Evolutionary conservation across 139 green algal genomes (phyloP).

Genomic region (Trebouxia sp.): DNA sequence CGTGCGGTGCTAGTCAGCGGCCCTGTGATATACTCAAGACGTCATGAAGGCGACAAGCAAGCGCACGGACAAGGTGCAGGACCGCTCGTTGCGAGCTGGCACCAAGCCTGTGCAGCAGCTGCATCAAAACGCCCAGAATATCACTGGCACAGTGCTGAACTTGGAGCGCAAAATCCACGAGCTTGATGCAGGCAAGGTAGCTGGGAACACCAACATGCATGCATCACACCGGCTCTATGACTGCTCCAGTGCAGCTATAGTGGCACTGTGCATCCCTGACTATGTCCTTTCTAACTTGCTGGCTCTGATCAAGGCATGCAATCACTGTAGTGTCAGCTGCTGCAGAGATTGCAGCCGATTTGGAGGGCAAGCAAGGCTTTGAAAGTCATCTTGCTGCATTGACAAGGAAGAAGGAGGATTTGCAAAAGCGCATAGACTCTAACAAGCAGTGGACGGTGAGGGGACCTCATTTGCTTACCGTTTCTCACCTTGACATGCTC

Average conservation of each 20-base stretch:
- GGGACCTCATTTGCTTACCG: background rate
- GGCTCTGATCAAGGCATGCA: no score
- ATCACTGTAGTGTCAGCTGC: no score
- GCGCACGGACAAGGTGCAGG: background rate
- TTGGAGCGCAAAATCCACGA: background rate
- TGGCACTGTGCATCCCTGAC: background rate
- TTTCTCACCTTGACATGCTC: no score
- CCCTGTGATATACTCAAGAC: no score
- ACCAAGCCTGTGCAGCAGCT: slow-evolving; percentile 4
- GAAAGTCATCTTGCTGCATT: slow-evolving; percentile 50
- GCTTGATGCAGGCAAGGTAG: slow-evolving; percentile 27
- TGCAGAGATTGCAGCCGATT: slow-evolving; percentile 62
- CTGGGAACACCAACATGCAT: background rate
- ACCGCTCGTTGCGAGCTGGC: background rate
- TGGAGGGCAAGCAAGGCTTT: slow-evolving; percentile 57
- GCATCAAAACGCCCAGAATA: background rate
- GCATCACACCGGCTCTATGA: background rate
- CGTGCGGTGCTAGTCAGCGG: no score
- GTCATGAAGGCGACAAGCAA: background rate
- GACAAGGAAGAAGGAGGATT: slow-evolving; percentile 39
- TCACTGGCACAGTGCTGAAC: slow-evolving; percentile 11
- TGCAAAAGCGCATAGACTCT: slow-evolving; percentile 46
- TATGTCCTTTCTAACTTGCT: background rate
- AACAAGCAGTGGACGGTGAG: slow-evolving; percentile 58
- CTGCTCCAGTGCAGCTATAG: background rate